These are phyloP conservation scores for Sistotremastrum suecicum DNA, from an alignment of 768 basidiomycete genomes.

Conservation along the genomic window DNA sequence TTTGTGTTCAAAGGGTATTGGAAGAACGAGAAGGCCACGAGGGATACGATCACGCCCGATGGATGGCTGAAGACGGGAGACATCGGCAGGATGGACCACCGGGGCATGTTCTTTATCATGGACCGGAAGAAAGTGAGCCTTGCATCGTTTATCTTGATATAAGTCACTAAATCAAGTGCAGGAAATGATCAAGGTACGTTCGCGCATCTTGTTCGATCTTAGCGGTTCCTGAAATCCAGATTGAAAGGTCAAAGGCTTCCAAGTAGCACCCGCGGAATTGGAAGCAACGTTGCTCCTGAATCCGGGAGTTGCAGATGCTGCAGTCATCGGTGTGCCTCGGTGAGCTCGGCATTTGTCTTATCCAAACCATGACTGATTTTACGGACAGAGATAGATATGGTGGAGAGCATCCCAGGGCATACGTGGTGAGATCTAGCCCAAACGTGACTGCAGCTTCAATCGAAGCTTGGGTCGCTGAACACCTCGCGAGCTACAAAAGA, in stretches of 20 bases:
- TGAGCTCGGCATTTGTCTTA: conserved; percentile 11
- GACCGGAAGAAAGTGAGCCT: conserved; percentile 44
- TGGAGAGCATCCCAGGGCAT: conserved; percentile 1
- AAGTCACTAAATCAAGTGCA: no score
- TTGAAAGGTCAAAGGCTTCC: conserved; percentile 10
- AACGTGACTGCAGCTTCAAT: neutral
- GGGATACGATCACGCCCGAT: conserved; percentile 16
- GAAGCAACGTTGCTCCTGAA: conserved; percentile 13
- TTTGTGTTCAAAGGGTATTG: conserved; percentile 17
- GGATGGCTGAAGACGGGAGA: conserved; percentile 29
- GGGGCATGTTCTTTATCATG: conserved; percentile 34
- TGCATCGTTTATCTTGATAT: no score
- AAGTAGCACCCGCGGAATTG: conserved; percentile 16
- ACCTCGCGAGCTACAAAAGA: neutral
- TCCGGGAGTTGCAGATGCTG: conserved; percentile 11
- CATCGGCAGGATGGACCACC: conserved; percentile 16
- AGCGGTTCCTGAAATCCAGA: neutral
- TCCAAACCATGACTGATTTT: neutral
- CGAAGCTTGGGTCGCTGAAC: neutral
- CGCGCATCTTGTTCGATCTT: no score
- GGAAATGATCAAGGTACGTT: no score
- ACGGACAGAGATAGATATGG: neutral
- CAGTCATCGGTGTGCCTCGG: conserved; percentile 11
- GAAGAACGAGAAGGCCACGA: conserved; percentile 21
- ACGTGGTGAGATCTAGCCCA: neutral